Evolutionary conservation across 1,139 yeast genomes (phyloP), one percentile per base, ranked within the genome.

Genomic region (Waltiozyma sp.): DNA sequence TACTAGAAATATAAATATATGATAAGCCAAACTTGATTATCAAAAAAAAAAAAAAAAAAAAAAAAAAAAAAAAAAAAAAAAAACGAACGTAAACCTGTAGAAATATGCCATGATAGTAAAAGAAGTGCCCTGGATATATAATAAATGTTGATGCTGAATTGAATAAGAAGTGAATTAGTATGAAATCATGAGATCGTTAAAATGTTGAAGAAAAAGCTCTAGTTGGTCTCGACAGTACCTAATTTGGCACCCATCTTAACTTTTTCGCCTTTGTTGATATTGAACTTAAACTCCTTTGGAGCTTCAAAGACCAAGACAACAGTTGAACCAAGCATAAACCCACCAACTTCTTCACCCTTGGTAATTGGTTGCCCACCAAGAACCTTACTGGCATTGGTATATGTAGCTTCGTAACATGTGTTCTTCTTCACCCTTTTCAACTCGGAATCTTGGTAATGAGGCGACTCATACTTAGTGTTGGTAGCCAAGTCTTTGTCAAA

Each of bases 301-400:
- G 97, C 98, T 63, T 93, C 98, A 65, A 93, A 93, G 28, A 93
- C 93, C 49, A 93, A 70, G 16, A 93, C 98, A 26, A 93, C 94
- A 0, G 99, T 93, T 35, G 95, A 82, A 0, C 99, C 99, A 43
- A 93, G 70, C 67, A 85, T 86, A 64, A 93, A 93, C 0, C 98
- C 98, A 39, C 99, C 99, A 72, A 93, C 84, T 63, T 93, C 96
- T 58, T 87, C 87, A 37, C 98, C 98, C 62, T 86, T 88, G 23
- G 77, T 69, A 47, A 91, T 72, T 2, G 99, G 98, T 57, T 76
- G 78, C 4, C 99, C 99, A 5, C 89, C 86, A 40, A 89, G 68
- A n/a, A 83, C 57, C 41, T 74, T 69, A 48, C 91, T 80, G 9
- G 96, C 95, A 45, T 80, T 78, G 38, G 80, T 70, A 62, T 93